These are phyloP conservation scores for Leishmania major DNA, from an alignment of 208 protist species.

Conservation along the genomic window DNA sequence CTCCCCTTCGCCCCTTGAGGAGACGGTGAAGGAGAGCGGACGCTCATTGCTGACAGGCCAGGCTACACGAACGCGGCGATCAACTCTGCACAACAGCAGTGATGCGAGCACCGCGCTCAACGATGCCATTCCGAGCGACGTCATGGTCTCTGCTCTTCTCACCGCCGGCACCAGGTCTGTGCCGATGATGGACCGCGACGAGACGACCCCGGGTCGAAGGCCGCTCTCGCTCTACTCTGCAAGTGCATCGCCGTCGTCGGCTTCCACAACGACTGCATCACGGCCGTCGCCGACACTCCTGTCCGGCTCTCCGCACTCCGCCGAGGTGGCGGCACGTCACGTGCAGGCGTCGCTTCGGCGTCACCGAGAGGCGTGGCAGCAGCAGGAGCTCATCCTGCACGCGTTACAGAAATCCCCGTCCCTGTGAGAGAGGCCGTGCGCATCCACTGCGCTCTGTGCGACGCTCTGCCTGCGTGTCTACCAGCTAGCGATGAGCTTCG, in stretches of 20 bases:
- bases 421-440: not conserved
- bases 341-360: slow-evolving; percentile 25
- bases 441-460: not conserved
- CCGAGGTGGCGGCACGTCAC: slow-evolving; percentile 27
- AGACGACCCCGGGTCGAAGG: slow-evolving; percentile 9
- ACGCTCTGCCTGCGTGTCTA: not conserved
- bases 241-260: not conserved
- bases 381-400: slow-evolving; percentile 29
- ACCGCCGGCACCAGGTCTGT: not conserved
- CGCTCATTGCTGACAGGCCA: not conserved
- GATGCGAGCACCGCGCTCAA: not conserved
- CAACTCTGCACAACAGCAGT: not conserved
- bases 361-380: slow-evolving; percentile 32
- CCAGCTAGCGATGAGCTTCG: not conserved
- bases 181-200: not conserved
- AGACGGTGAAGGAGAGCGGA: not conserved
- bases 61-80: not conserved
- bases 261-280: not conserved
- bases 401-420: slow-evolving; percentile 27
- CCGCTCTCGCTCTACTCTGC: slow-evolving; percentile 6
- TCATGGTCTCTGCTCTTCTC: not conserved
- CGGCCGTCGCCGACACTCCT: not conserved
- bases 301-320: slow-evolving; percentile 13
- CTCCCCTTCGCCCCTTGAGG: not conserved
- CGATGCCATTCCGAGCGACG: not conserved